Evolutionary conservation across 805 yeast genomes (phyloP), one percentile per base, ranked within the genome.

Genomic region (Myxozyma nipponensis): DNA sequence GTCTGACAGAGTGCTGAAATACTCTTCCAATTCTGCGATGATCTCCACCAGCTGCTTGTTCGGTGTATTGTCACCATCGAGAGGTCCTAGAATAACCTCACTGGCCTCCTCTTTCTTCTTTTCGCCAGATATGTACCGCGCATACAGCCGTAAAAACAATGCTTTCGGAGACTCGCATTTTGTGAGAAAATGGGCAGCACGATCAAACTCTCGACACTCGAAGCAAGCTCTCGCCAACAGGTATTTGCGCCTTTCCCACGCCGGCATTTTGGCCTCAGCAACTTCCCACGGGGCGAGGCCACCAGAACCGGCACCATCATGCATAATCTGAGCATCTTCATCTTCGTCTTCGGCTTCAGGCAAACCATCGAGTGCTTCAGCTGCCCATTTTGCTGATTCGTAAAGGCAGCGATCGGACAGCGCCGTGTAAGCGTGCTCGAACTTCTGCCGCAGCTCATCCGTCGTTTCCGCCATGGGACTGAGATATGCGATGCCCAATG

Each of bases 161-260:
- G 82, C 78, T 44, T 75, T 73, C 0, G 81, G 72, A 44, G 81
- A 72, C 19, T 60, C 64, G 44, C 83, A 78, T 15, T 73, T 72
- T 48, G 72, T 73, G 50, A 93, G 69, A 13, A 74, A 74, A 58
- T 73, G 71, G 3, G 84, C 79, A 49, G 90, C 85, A 24, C 98
- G 69, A 50, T 83, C 91, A 63, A 83, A 91, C 67, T 93, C 98
- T 60, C 84, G 82, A 62, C 87, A 81, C 61, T 81, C 84, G 71
- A 91, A 87, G 63, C 85, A 82, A 0, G 85, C 66, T 47, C 80
- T 78, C 0, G 91, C 96, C 24, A 87, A 70, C 15, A 78, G 57
- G 24, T 84, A 68, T 51, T 69, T 77, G 75, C 43, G 66, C 61
- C 49, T 80, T 81, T 43, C 63, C 6, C 49, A 39, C 23, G 47